Evolutionary conservation across 148 eudicot genomes (phyloP).

Genomic region (Chenopodium berlandieri): DNA sequence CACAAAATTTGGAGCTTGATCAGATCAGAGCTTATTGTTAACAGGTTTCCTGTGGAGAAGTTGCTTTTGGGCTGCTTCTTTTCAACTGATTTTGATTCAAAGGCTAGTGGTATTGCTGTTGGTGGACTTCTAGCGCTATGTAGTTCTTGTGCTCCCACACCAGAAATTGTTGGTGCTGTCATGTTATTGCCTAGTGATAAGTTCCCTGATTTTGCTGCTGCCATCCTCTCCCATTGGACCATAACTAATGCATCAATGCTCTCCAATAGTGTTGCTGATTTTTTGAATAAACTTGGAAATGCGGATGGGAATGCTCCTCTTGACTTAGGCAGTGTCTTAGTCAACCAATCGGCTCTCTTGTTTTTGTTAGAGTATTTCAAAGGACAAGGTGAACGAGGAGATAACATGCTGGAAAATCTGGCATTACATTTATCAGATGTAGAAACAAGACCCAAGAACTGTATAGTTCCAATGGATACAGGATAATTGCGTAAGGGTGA

Average conservation of each 20-base stretch:
- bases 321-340: conserved; percentile 14
- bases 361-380: conserved; percentile 32
- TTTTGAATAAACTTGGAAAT: conserved; percentile 32
- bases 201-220: conserved; percentile 36
- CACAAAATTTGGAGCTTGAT: conserved; percentile 37
- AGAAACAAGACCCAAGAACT: conserved; percentile 19
- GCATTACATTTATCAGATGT: conserved; percentile 25
- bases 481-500: conserved; percentile 21
- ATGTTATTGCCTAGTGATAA: conserved; percentile 38
- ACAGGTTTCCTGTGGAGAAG: conserved; percentile 35
- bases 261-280: conserved; percentile 27
- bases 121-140: conserved; percentile 35
- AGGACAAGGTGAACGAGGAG: conserved; percentile 18
- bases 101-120: conserved; percentile 20
- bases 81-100: conserved; percentile 29
- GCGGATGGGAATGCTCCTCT: conserved; percentile 18
- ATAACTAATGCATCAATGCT: conserved; percentile 24
- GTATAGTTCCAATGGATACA: conserved; percentile 23
- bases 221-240: conserved; percentile 39
- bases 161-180: conserved; percentile 39
- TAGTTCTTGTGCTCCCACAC: conserved; percentile 34
- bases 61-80: conserved; percentile 36
- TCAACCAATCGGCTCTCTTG: conserved; percentile 36
- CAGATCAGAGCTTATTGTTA: conserved; percentile 37
- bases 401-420: conserved; percentile 28